phyloP scores from a whole-genome alignment of 1,139 yeast genomes.

The Yamadazyma conglobata region DNA sequence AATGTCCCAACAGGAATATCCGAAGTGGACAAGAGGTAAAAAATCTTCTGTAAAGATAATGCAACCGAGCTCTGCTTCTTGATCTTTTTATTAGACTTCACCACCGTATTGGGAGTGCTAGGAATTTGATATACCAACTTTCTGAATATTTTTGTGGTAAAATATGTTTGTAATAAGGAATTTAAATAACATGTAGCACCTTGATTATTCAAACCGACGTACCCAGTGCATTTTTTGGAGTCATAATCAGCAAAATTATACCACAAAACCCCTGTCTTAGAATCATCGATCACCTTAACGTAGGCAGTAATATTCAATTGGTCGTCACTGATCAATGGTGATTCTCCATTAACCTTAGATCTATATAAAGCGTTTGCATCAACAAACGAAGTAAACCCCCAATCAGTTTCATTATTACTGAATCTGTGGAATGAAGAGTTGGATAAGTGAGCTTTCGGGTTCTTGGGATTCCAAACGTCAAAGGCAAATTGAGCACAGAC shows the following conservation, averaged over 20 bases:
- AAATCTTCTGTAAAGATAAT: slow-evolving; percentile 80
- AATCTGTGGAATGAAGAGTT: slow-evolving; percentile 81
- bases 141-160: slow-evolving; percentile 78
- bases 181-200: slow-evolving; percentile 98
- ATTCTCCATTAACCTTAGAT: slow-evolving; percentile 4
- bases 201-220: slow-evolving; percentile 89
- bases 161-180: slow-evolving; percentile 86
- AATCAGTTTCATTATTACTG: slow-evolving; percentile 72
- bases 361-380: slow-evolving; percentile 35
- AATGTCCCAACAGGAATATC: slow-evolving; percentile 75
- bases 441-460: slow-evolving; percentile 58
- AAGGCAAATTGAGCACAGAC: slow-evolving; percentile 90
- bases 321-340: slow-evolving; percentile 50
- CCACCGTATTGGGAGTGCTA: slow-evolving; percentile 41
- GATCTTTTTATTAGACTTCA: slow-evolving; percentile 31
- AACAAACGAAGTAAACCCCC: slow-evolving; percentile 89
- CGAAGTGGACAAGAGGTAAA: slow-evolving; percentile 73
- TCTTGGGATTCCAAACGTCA: slow-evolving; percentile 77
- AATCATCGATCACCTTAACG: slow-evolving; percentile 76
- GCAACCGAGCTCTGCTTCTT: slow-evolving; percentile 53
- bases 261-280: slow-evolving; percentile 91
- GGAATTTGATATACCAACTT: slow-evolving; percentile 88
- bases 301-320: slow-evolving; percentile 70
- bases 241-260: slow-evolving; percentile 82
- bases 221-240: slow-evolving; percentile 84